phyloP scores from a whole-genome alignment of 306 rosid genomes.

The Acmispon strigosus region DNA sequence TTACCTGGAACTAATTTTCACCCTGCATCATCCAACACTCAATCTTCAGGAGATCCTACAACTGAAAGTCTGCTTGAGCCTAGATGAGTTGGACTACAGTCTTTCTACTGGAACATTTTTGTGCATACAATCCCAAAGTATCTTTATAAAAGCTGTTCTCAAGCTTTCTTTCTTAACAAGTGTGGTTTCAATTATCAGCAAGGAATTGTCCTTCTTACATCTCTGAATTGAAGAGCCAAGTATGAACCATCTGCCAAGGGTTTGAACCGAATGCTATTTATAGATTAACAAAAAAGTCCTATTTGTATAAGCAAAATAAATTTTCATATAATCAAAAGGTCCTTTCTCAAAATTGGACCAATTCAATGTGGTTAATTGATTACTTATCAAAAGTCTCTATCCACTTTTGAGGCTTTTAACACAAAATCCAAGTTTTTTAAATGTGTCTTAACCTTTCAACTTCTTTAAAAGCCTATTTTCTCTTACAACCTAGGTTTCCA shows the following conservation, averaged over 20 bases:
- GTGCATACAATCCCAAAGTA: slow-evolving; percentile 8
- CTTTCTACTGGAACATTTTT: background rate
- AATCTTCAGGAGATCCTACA: slow-evolving; percentile 18
- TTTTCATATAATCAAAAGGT: too few species aligned
- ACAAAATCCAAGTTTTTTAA: too few species aligned
- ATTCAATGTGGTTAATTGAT: too few species aligned
- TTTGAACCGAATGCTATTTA: background rate
- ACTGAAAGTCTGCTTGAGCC: slow-evolving; percentile 10
- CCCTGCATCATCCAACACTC: background rate
- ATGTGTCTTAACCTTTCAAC: too few species aligned
- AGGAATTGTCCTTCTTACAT: background rate
- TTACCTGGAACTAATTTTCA: background rate
- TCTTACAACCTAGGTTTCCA: too few species aligned
- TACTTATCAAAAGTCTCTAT: too few species aligned
- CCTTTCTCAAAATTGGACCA: too few species aligned
- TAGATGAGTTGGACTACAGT: background rate
- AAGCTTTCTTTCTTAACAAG: background rate
- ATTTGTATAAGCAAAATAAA: too few species aligned
- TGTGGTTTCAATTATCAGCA: slow-evolving; percentile 1
- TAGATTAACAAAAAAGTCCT: background rate
- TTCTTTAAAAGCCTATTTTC: too few species aligned
- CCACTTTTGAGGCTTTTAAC: too few species aligned
- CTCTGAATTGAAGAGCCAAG: background rate
- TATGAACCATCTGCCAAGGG: background rate
- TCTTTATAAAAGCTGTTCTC: background rate